Base-by-base conservation (phyloP, 1,139 yeast species). In the Taphrina pruni region DNA sequence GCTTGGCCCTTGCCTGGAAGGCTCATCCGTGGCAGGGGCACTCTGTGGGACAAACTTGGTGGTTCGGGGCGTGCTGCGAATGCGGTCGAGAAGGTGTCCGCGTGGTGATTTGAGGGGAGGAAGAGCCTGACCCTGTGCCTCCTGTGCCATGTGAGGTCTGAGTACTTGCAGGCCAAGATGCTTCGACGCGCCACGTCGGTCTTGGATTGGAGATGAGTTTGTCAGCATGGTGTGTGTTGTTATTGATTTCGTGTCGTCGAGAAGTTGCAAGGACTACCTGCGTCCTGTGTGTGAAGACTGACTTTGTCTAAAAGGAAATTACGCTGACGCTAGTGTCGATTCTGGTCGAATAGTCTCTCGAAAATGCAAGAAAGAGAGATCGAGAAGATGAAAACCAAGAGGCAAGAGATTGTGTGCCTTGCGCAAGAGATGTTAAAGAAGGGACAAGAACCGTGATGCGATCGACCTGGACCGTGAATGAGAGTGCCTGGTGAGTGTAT, bases 51-150 rank as follows among this genome's bases (percentile, higher is more conserved):
- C 46, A 41, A 45, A 43, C 14, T 45, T 12, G 38, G 61, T 12
- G 56, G 17, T 54, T 36, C 61, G 35, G 9, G 62, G 62, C 2
- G 62, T 58, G 43, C 60, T 48, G 12, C 67, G 35, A 14, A 64
- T 45, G n/a, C 67, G 54, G 43, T 54, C 60, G 20, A 64, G 61
- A 9, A 64, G 61, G 36, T 54, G 55, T 32, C 61, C 60, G 12
- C 67, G 54, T 14, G 67, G 61, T 17, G 60, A 52, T 26, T 54
- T 62, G 12, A 54, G 52, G 12, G 56, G 65, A 2, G 55, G 65
- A 8, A 46, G 38, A 5, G 21, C 17, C 4, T 20, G 20, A 11
- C 32, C 9, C 41, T 21, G 43, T 7, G 48, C 50, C 17, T 35
- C 43, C 14, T 38, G 36, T 32, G 21, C 35, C 21, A 26, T 36